Evolutionary conservation across 495 filamentous ascomycete species (phyloP), one percentile per base, ranked within the genome.

Genomic region (Podospora pseudocomata): DNA sequence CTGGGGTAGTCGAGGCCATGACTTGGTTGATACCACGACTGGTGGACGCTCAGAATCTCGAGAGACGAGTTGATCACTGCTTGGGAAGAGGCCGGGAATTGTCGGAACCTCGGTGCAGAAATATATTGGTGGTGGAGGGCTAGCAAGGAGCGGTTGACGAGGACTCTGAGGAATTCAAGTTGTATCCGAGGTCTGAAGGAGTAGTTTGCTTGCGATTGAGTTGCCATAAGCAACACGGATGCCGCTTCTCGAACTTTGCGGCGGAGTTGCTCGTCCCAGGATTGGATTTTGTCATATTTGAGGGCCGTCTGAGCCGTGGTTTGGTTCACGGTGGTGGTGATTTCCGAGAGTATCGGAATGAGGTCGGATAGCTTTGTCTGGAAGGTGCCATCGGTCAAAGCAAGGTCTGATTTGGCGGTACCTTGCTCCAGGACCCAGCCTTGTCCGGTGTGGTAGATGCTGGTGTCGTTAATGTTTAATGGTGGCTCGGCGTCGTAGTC

Each of bases 61-160:
- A 73, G 39, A 13, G 70, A 60, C 62, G 65, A 66, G 26, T 65
- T 23, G 23, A 73, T 66, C 9, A 71, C 39, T 5, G 66, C 59
- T 20, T 67, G 44, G 28, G 60, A 59, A 32, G 70, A 75, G 19
- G 63, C 34, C 0, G 67, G 67, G 34, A 55, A 67, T 54, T 64
- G 61, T 9, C 54, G 34, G 2, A 64, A 20, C 3, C 64, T 61
- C n/a, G 55, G 56, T 5, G 68, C 28, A 20, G 49, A 66, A 61
- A 63, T 49, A 28, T 70, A 69, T 13, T 68, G 44, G 20, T 71
- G 70, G 60, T 72, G 68, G 23, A 76, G 27, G 11, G 71, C 70
- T 19, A 76, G 58, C 55, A 73, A 54, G 5, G 70, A 64, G 26
- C 74, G 71, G 19, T 73, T 66, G 28, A 72, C 60, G n/a, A 73